Evolutionary conservation across 1,139 yeast species (phyloP).

Genomic region (Debaryomyces sp.): DNA sequence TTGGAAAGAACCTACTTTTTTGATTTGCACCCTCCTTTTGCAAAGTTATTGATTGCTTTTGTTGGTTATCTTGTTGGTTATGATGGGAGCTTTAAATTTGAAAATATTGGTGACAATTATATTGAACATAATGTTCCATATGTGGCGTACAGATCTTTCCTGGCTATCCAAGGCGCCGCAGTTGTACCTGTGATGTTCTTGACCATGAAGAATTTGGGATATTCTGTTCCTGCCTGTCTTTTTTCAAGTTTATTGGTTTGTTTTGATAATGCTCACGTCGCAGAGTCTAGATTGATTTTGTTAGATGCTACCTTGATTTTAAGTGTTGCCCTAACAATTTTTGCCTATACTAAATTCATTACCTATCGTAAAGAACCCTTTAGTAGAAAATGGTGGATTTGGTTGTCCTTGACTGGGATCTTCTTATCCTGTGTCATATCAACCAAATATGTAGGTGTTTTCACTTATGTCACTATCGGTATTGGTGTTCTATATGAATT

Average conservation of each 20-base stretch:
- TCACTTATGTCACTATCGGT: constrained; percentile 88
- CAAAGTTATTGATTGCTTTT: constrained; percentile 86
- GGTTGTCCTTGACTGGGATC: constrained; percentile 84
- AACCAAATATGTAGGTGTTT: constrained; percentile 93
- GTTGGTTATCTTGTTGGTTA: constrained; percentile 90
- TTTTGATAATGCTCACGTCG: constrained; percentile 88
- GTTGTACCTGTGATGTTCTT: constrained; percentile 82
- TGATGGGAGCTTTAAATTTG: constrained; percentile 88
- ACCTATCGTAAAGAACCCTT: constrained; percentile 73
- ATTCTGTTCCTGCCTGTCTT: constrained; percentile 74
- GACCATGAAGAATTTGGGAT: constrained; percentile 83
- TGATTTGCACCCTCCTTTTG: constrained; percentile 98
- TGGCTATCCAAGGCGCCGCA: constrained; percentile 80
- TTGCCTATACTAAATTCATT: constrained; percentile 76
- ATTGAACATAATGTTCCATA: constrained; percentile 80
- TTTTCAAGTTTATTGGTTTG: constrained; percentile 82
- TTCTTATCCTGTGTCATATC: constrained; percentile 88
- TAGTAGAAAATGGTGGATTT: constrained; percentile 75
- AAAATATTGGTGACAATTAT: constrained; percentile 85
- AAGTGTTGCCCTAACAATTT: constrained; percentile 78
- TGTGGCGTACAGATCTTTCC: constrained; percentile 78
- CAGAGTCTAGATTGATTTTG: constrained; percentile 86
- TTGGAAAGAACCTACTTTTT: constrained; percentile 84
- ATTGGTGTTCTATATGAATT: constrained; percentile 81
- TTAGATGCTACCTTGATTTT: constrained; percentile 88